Conservation (phyloP, 2,329 filamentous ascomycete genomes). For the Boeremia lycopersici region DNA sequence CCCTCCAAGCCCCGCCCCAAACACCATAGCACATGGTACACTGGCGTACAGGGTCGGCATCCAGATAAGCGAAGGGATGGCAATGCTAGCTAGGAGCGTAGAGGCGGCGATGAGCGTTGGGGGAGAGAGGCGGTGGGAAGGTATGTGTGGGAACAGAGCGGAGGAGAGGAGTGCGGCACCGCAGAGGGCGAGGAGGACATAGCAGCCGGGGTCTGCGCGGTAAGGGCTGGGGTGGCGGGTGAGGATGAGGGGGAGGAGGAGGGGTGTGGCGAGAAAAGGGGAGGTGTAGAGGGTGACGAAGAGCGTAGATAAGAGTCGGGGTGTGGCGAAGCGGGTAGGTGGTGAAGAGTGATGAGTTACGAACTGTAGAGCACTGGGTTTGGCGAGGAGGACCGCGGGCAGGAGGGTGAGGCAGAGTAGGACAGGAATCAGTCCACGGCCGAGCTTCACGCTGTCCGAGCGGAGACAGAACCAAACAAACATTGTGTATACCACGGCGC, state of each 20-base stretch:
- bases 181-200: constrained; percentile 9
- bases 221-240: constrained; percentile 8
- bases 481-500: constrained; percentile 21
- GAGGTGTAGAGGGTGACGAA: constrained; percentile 7
- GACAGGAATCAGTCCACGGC: background rate
- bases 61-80: constrained; percentile 1
- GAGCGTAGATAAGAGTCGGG: background rate
- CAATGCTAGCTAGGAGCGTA: background rate
- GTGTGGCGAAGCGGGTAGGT: background rate
- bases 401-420: constrained; percentile 16
- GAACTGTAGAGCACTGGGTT: background rate
- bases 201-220: constrained; percentile 3
- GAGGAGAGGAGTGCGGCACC: constrained; percentile 11
- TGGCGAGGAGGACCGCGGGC: constrained; percentile 12
- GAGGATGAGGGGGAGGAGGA: constrained; percentile 22
- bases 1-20: constrained; percentile 16
- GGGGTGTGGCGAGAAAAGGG: constrained; percentile 12
- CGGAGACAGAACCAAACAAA: constrained; percentile 8
- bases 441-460: background rate
- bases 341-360: background rate
- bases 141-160: background rate
- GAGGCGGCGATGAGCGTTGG: constrained; percentile 10
- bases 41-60: background rate
- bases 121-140: background rate
- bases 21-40: background rate